These are phyloP conservation scores for Rhizophora apiculata DNA, from an alignment of 345 rosid genomes.

Conservation along the genomic window DNA sequence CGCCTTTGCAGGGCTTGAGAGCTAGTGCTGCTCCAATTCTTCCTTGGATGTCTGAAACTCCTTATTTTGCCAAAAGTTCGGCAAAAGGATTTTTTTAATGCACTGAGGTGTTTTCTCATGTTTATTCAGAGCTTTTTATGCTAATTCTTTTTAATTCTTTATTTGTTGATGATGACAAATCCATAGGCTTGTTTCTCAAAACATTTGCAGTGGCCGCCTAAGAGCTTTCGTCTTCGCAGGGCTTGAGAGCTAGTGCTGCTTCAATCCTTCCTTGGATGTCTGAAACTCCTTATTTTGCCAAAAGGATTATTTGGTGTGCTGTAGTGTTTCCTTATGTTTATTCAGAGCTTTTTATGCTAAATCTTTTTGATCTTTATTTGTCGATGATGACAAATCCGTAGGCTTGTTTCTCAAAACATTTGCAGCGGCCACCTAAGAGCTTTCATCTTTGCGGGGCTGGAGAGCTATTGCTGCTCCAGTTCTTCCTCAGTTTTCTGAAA, in stretches of 20 bases:
- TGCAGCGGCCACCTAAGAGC: slow-evolving; percentile 47
- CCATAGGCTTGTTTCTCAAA: slow-evolving; percentile 57
- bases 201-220: slow-evolving; percentile 61
- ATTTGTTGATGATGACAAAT: no score
- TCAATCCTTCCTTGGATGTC: slow-evolving; percentile 65
- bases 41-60: slow-evolving; percentile 58
- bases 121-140: no score
- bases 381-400: slow-evolving; percentile 2
- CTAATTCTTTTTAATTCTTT: no score
- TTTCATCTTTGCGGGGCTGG: no score
- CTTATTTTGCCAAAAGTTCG: no score
- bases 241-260: slow-evolving; percentile 61
- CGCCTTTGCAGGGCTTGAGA: slow-evolving; percentile 46
- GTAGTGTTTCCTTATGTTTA: no score
- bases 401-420: slow-evolving; percentile 67
- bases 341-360: no score
- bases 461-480: no score
- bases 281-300: slow-evolving; percentile 11
- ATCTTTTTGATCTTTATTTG: no score
- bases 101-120: no score
- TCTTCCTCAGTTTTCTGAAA: neutral
- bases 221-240: slow-evolving; percentile 39
- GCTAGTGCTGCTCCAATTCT: slow-evolving; percentile 49
- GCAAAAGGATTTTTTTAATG: no score
- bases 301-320: no score